These are phyloP conservation scores for Boletus rex-veris DNA, from an alignment of 768 basidiomycete genomes.

Conservation along the genomic window DNA sequence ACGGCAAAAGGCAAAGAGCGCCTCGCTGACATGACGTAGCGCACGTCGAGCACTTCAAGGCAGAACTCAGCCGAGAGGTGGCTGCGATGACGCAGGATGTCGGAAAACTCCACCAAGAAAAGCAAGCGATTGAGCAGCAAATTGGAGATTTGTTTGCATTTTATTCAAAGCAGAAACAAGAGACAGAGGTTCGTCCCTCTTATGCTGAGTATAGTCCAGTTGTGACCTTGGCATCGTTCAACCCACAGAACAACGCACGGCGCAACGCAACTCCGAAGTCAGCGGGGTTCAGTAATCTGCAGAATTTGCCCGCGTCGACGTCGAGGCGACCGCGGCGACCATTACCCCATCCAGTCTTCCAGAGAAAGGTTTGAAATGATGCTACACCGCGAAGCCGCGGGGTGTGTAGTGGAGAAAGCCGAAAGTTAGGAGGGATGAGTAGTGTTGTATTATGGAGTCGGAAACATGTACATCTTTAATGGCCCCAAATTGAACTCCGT, in stretches of 20 bases:
- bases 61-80: slow-evolving; percentile 73
- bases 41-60: slow-evolving; percentile 87
- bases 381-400: not conserved
- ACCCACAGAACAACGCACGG: slow-evolving; percentile 22
- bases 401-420: not conserved
- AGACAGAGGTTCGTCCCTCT: slow-evolving; percentile 25
- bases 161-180: slow-evolving; percentile 62
- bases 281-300: slow-evolving; percentile 22
- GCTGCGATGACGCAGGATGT: slow-evolving; percentile 72
- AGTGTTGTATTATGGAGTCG: slow-evolving; percentile 9
- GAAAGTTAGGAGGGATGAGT: not conserved
- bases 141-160: slow-evolving; percentile 73
- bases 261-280: slow-evolving; percentile 21
- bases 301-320: slow-evolving; percentile 25
- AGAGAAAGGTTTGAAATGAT: slow-evolving; percentile 15
- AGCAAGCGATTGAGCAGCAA: slow-evolving; percentile 62
- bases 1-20: not conserved
- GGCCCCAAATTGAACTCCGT: not conserved
- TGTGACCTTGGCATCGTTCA: not conserved
- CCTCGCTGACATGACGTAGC: slow-evolving; percentile 38
- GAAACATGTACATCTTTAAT: slow-evolving; percentile 7
- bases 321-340: slow-evolving; percentile 26
- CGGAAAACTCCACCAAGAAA: slow-evolving; percentile 59
- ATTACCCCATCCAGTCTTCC: slow-evolving; percentile 30
- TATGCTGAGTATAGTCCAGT: not conserved